phyloP scores from a whole-genome alignment of 805 yeast species.

The Candida bentonensis region DNA sequence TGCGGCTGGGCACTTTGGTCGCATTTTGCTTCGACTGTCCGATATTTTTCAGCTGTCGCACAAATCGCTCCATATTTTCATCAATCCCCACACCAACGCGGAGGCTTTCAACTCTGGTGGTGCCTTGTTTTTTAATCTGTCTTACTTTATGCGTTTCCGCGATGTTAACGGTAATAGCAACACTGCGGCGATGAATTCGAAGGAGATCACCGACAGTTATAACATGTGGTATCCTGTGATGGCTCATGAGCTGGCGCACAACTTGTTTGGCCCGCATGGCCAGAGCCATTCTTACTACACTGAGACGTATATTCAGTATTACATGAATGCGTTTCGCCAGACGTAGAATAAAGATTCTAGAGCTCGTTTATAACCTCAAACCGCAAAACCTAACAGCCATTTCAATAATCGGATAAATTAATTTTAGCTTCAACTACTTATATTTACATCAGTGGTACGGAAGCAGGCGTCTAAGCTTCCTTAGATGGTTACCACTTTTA shows the following conservation, averaged over 20 bases:
- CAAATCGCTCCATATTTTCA: conserved; percentile 18
- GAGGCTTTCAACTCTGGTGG: conserved; percentile 27
- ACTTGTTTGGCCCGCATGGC: conserved; percentile 22
- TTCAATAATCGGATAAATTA: too few species aligned
- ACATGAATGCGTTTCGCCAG: conserved; percentile 9
- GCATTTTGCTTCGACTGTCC: conserved; percentile 6
- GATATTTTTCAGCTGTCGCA: conserved; percentile 12
- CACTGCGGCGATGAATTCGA: background rate
- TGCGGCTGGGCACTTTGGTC: conserved; percentile 8
- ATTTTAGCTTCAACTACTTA: too few species aligned
- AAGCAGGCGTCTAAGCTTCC: background rate
- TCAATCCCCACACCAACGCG: conserved; percentile 12
- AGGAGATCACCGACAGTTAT: conserved; percentile 2
- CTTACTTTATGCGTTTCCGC: conserved; percentile 9
- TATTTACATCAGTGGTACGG: conserved; percentile 1
- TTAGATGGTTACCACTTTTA: background rate
- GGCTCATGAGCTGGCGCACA: conserved; percentile 30
- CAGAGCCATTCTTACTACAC: conserved; percentile 22
- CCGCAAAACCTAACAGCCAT: too few species aligned
- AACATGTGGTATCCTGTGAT: conserved; percentile 22
- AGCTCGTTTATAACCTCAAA: too few species aligned
- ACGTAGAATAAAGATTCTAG: conserved; percentile 7
- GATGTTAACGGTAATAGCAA: background rate
- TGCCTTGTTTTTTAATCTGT: conserved; percentile 24
- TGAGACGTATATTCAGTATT: conserved; percentile 20